phyloP scores from a whole-genome alignment of 495 filamentous ascomycete genomes.

The Delitschia confertaspora region DNA sequence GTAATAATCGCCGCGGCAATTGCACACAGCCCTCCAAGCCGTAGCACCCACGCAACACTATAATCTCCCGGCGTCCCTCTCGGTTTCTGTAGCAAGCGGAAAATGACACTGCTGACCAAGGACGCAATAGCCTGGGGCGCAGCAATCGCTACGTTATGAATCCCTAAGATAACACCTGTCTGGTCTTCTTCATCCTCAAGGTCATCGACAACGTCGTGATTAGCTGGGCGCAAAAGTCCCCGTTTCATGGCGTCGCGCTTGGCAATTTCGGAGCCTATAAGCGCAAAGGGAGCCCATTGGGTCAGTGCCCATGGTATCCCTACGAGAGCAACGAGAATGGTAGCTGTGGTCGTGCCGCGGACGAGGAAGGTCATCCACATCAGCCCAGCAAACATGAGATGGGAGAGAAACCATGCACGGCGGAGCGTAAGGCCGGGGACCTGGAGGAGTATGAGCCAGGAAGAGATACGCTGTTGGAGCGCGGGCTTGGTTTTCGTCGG shows the following conservation, averaged over 20 bases:
- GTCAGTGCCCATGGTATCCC: constrained; percentile 85
- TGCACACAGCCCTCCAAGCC: constrained; percentile 69
- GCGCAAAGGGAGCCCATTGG: constrained; percentile 85
- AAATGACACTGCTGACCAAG: constrained; percentile 68
- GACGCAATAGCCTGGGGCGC: constrained; percentile 84
- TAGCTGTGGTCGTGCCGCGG: constrained; percentile 53
- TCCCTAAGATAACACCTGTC: constrained; percentile 78
- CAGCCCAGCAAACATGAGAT: constrained; percentile 64
- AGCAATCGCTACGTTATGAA: constrained; percentile 86
- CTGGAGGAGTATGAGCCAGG: constrained; percentile 41
- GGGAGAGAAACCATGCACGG: constrained; percentile 73
- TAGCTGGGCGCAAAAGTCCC: constrained; percentile 36
- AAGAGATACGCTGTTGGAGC: constrained; percentile 14
- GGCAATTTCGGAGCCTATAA: constrained; percentile 80
- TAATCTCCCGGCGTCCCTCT: constrained; percentile 72
- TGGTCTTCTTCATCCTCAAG: constrained; percentile 52
- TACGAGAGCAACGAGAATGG: constrained; percentile 63
- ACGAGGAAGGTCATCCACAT: constrained; percentile 80
- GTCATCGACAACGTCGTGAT: constrained; percentile 30
- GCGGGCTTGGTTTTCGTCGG: constrained; percentile 19
- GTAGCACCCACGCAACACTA: constrained; percentile 75
- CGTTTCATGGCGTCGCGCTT: constrained; percentile 64
- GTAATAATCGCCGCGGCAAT: constrained; percentile 57
- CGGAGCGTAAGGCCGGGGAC: constrained; percentile 77
- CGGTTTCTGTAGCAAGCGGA: constrained; percentile 71